Base-by-base conservation (phyloP, 2,329 filamentous ascomycete species). In the Lomentospora prolificans region DNA sequence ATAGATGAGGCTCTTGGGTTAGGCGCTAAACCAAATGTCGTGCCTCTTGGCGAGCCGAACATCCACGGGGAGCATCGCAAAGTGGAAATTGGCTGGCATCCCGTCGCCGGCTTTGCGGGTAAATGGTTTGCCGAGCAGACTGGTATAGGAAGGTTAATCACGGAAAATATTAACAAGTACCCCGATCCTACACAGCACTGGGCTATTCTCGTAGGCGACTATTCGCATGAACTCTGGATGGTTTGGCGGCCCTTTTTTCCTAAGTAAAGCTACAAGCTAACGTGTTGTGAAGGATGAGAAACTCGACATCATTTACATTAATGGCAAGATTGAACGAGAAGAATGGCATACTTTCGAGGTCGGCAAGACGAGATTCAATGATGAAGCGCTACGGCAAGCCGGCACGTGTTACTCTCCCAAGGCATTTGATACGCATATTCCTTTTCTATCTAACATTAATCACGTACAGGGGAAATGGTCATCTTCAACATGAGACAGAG, bases 161-260 rank as follows among this genome's bases (percentile, higher is more conserved):
- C 76, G 0, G 75, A 79, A 50, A 76, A 73, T 59, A 75, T 79
- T 55, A 73, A 78, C 60, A 71, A 69, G 57, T 81, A 78, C 58
- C 79, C 79, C 0, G 79, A 82, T 61, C 79, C 79, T 3, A 81
- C 78, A 3, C 79, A 82, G 65, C 79, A 82, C 61, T 82, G 79
- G 79, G 78, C 77, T 2, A 75, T 82, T 1, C 67, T 82, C 0
- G 77, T 82, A 1, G 79, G 77, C 2, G 77, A 75, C 10, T 82
- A 70, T 61, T 73, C 72, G 1, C 79, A 82, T 62, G 71, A 82
- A 63, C 65, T 82, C n/a, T 82, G 79, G 79, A 82, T 82, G 78
- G 75, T 76, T 59, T 60, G 69, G 64, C 36, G 19, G 0, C 10
- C 22, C 31, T 10, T 36, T 7, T 53, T 9, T 14, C 24, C 22